Evolutionary conservation across 225 moss, liverwort and hornwort genomes (phyloP).

Genomic region (Marchantia paleacea): DNA sequence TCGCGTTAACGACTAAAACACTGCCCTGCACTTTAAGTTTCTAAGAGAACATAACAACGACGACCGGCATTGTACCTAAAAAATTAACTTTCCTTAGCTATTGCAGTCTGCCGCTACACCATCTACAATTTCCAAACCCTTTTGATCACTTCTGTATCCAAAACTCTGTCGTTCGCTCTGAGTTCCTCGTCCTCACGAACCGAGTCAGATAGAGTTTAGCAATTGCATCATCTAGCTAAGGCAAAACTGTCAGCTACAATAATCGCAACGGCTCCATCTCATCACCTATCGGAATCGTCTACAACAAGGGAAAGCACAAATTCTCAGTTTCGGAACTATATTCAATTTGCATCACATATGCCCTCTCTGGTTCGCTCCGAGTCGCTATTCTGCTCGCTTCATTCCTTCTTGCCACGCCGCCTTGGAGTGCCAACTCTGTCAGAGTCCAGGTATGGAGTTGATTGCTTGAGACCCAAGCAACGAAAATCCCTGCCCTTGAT

Average conservation of each 20-base stretch:
- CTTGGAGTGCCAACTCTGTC: neutral
- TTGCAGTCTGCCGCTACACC: neutral
- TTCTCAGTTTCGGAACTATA: too few species aligned
- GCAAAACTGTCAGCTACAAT: neutral
- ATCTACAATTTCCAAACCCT: slow-evolving; percentile 5
- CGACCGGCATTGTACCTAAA: neutral
- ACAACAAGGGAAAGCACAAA: neutral
- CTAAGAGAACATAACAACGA: neutral
- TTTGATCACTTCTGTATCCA: too few species aligned
- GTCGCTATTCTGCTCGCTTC: neutral
- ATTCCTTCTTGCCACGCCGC: neutral
- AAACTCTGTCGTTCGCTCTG: slow-evolving; percentile 6
- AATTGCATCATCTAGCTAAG: neutral
- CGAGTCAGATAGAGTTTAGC: neutral
- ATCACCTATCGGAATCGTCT: neutral
- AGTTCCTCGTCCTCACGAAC: slow-evolving; percentile 14
- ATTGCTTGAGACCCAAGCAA: too few species aligned
- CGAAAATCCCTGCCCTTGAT: too few species aligned
- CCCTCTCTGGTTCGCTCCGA: neutral
- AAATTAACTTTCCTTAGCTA: too few species aligned
- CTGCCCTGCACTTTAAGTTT: neutral
- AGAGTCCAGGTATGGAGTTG: too few species aligned
- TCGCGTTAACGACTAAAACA: neutral
- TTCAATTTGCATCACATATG: neutral
- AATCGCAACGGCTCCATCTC: neutral